phyloP scores from a whole-genome alignment of 2,329 filamentous ascomycete species.

The Akanthomyces uredinophilus region DNA sequence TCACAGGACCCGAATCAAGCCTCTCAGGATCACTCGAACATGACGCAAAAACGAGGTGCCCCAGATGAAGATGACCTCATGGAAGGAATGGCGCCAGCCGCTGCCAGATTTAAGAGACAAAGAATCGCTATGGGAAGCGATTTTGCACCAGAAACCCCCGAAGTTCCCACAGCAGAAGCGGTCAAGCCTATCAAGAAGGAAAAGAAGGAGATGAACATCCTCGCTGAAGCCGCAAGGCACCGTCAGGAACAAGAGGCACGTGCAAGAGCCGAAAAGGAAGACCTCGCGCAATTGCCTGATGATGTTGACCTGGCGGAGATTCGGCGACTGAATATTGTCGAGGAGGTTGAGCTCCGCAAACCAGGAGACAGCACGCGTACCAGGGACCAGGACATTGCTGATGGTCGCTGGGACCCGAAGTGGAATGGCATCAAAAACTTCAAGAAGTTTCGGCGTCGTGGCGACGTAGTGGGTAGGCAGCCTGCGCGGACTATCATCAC shows the following conservation, averaged over 20 bases:
- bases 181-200: slow-evolving; percentile 39
- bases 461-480: slow-evolving; percentile 40
- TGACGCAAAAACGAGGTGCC: slow-evolving; percentile 42
- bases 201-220: slow-evolving; percentile 62
- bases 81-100: slow-evolving; percentile 69
- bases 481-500: slow-evolving; percentile 57
- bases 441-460: slow-evolving; percentile 72
- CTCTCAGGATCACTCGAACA: slow-evolving; percentile 21
- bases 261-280: slow-evolving; percentile 48
- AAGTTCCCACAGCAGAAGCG: slow-evolving; percentile 17
- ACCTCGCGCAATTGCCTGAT: slow-evolving; percentile 47
- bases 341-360: slow-evolving; percentile 63
- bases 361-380: slow-evolving; percentile 25
- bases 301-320: slow-evolving; percentile 70
- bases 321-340: slow-evolving; percentile 68
- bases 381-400: slow-evolving; percentile 46
- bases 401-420: slow-evolving; percentile 69
- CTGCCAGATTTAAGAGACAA: slow-evolving; percentile 73
- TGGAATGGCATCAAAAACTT: slow-evolving; percentile 98
- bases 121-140: slow-evolving; percentile 57
- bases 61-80: slow-evolving; percentile 53
- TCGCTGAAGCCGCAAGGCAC: slow-evolving; percentile 58
- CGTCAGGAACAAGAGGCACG: slow-evolving; percentile 63
- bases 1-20: slow-evolving; percentile 40
- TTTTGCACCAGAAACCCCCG: slow-evolving; percentile 28